Base-by-base conservation (phyloP, 495 filamentous ascomycete species). In the Aspergillus affinis region DNA sequence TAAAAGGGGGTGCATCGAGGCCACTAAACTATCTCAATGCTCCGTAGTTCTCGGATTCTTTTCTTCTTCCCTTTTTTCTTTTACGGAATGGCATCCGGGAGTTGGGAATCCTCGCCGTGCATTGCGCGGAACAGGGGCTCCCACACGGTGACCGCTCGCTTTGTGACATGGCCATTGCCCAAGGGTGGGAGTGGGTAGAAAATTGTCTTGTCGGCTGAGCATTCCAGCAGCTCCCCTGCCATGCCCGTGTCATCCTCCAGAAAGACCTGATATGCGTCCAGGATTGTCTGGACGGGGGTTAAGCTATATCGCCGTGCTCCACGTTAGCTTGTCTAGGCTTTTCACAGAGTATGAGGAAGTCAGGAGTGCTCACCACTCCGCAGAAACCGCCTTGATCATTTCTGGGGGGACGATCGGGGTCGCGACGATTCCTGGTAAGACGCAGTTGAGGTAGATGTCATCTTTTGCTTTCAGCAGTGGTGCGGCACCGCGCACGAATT, bases 321-420 rank as follows among this genome's bases (percentile, higher is more conserved):
- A 18, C 6, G 48, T 52, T 27, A 26, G 27, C 27, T 7, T 52
- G 50, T n/a, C 2, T n/a, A 4, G 20, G 4, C 50, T 8, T 52
- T 15, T 15, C 20, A n/a, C n/a, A n/a, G n/a, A n/a, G n/a, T n/a
- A n/a, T n/a, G n/a, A n/a, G n/a, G n/a, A n/a, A n/a, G n/a, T n/a
- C n/a, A n/a, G n/a, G n/a, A n/a, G n/a, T n/a, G n/a, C 66, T 62
- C 30, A 71, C 68, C 66, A 69, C 59, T 72, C 68, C 29, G 65
- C 62, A 4, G 62, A 61, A 2, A 70, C 68, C 21, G 68, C 70
- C 3, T 21, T 57, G 18, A 67, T 67, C 68, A 70, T 70, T 51
- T 67, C 66, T 0, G 57, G 61, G 13, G 70, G 70, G 4, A 72
- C 70, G 55, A 70, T 70, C 0, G 68, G 65, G 5, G 70, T 72